Base-by-base conservation (phyloP, 75 land plant genomes). In the Sequoiadendron giganteum region DNA sequence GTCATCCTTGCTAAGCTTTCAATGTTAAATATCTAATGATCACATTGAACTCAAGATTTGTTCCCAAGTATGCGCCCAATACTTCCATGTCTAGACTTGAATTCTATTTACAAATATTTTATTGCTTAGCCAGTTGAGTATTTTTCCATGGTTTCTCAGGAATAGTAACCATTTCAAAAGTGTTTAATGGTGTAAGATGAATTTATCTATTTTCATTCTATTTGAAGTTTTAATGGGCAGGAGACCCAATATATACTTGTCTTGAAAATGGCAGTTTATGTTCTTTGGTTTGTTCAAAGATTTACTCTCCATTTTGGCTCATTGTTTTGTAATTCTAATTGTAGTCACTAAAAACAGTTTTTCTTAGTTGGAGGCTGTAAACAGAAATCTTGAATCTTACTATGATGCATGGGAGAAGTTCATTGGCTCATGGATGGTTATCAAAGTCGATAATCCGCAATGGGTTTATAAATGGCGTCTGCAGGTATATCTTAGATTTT, bases 331-430 rank as follows among this genome's bases (percentile, higher is more conserved):
- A 39, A 80, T 38, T 45, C 3, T 21, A 11, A n/a, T 82, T 25
- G 0, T 45, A 47, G 54, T 47, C 47, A 82, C 84, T 82, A n/a
- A 82, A 75, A 82, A 42, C 34, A 34, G 48, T 65, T 86, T 85
- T 73, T 87, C 55, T 80, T 93, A 98, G 99, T 93, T 98, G 42
- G 99, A 93, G 89, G 91, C 89, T 14, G 95, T 98, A 61, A 97
- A 98, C 89, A 95, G 88, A 79, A 94, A 97, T 84, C 94, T 98
- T 52, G 94, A 91, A 93, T 92, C 94, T 36, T 98, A 98, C 84
- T 93, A 94, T 88, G 95, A 98, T 89, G 95, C 96, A 75, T 98
- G 99, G 99, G 95, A 96, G 84, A 95, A 93, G 89, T 93, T 91
- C 72, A 86, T 98, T 28, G 94, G 95, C 34, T 91, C 99, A 61